Percentiles rank a stretch among this genome's conserved stretches.
Conservation (phyloP, 805 yeast genomes). For the Ogataea nakhonphanomensis region DNA sequence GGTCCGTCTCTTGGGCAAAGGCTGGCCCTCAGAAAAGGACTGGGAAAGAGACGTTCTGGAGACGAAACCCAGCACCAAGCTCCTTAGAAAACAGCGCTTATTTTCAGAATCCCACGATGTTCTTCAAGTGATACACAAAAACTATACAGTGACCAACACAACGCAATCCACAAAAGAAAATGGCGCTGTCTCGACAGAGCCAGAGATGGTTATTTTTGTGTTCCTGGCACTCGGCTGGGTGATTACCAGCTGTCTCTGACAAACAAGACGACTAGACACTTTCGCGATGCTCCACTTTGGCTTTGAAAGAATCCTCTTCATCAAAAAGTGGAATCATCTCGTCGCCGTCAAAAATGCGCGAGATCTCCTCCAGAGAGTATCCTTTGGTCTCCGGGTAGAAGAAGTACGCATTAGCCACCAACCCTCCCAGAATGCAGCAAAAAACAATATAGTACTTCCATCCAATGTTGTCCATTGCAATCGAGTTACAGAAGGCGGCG, state of each 20-base stretch:
- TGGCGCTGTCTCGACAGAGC: background rate
- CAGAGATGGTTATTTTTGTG: no score
- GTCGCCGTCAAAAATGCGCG: constrained; percentile 40
- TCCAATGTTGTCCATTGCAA: constrained; percentile 38
- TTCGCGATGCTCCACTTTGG: constrained; percentile 14
- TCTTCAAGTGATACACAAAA: constrained; percentile 1
- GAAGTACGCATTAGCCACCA: constrained; percentile 25
- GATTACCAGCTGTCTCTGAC: no score
- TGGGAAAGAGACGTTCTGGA: constrained; percentile 22
- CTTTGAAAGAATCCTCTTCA: constrained; percentile 9
- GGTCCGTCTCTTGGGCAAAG: constrained; percentile 4
- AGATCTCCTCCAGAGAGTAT: constrained; percentile 38
- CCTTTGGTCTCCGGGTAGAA: constrained; percentile 49
- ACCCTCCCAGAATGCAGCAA: constrained; percentile 31
- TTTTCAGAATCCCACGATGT: constrained; percentile 3
- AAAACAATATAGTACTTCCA: constrained; percentile 38
- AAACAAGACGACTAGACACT: background rate
- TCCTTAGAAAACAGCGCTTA: constrained; percentile 2
- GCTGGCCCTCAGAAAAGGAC: constrained; percentile 22
- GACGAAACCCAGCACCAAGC: background rate
- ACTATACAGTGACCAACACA: background rate
- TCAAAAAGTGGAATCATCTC: constrained; percentile 4
- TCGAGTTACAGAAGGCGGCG: constrained; percentile 30
- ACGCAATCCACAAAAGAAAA: background rate
- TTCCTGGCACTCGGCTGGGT: no score